A percentile compares a stretch with the other conserved stretches of the same genome.
Evolutionary conservation across 2,329 filamentous ascomycete species (phyloP).

Genomic region (Chaetomium globosum): DNA sequence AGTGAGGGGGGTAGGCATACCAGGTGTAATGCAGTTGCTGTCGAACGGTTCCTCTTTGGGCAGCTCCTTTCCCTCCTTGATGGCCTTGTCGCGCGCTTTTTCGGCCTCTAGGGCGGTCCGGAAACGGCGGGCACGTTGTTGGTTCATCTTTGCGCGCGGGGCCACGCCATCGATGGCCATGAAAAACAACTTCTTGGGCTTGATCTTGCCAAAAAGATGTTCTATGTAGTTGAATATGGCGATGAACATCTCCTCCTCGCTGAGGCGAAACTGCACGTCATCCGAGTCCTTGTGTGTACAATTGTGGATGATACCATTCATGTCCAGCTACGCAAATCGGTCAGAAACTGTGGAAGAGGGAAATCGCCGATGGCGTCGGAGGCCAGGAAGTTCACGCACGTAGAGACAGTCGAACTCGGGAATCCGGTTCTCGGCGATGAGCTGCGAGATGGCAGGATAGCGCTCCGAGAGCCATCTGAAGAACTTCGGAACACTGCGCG

Average conservation of each 20-base stretch:
- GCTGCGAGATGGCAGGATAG: constrained; percentile 96
- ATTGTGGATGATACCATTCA: constrained; percentile 99
- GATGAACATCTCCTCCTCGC: constrained; percentile 99
- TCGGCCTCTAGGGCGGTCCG: constrained; percentile 91
- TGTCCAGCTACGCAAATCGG: constrained; percentile 65
- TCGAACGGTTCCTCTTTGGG: constrained; percentile 96
- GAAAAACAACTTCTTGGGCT: constrained; percentile 97
- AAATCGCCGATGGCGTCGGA: constrained; percentile 23
- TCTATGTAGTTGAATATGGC: constrained; percentile 99
- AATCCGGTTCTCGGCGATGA: constrained; percentile 98
- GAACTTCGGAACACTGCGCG: constrained; percentile 74
- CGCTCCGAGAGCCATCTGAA: constrained; percentile 99
- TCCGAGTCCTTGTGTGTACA: constrained; percentile 97
- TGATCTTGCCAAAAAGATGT: constrained; percentile 97
- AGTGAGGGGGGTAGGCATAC: constrained; percentile 42
- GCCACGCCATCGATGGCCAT: constrained; percentile 99
- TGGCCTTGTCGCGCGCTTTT: constrained; percentile 86
- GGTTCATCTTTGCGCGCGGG: constrained; percentile 98
- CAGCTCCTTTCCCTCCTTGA: constrained; percentile 85
- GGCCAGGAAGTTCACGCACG: constrained; percentile 49
- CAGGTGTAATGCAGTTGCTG: constrained; percentile 98
- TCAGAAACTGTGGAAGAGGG: constrained; percentile 43
- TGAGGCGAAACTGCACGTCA: constrained; percentile 87
- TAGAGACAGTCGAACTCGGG: constrained; percentile 99
- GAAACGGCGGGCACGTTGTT: constrained; percentile 93